These are phyloP conservation scores for Boletus rubescentipes DNA, from an alignment of 768 basidiomycete genomes.

Conservation along the genomic window DNA sequence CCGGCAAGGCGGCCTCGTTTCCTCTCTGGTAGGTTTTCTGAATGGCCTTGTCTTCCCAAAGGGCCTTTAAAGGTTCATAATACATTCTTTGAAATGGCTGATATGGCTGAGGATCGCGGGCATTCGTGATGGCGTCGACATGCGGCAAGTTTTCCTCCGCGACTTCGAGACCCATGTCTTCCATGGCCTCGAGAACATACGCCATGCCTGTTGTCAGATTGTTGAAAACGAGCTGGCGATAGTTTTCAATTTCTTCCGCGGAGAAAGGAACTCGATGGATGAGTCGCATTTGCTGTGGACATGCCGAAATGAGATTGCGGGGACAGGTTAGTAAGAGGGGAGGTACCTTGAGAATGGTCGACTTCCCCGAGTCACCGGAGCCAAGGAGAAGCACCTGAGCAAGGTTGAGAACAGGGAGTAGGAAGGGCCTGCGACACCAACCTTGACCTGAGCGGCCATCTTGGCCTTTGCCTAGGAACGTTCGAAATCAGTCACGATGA, in stretches of 20 bases:
- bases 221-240: constrained; percentile 89
- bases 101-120: constrained; percentile 71
- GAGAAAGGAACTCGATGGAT: constrained; percentile 90
- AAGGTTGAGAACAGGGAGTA: neutral
- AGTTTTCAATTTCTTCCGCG: constrained; percentile 78
- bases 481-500: neutral
- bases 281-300: constrained; percentile 86
- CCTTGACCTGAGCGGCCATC: constrained; percentile 76
- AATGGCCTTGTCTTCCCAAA: constrained; percentile 80
- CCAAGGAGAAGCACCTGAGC: constrained; percentile 81
- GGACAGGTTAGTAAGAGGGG: neutral
- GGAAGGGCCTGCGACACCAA: constrained; percentile 23
- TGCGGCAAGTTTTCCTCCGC: constrained; percentile 56
- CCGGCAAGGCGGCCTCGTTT: constrained; percentile 89
- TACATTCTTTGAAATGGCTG: constrained; percentile 76
- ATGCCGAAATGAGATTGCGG: neutral
- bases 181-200: constrained; percentile 83
- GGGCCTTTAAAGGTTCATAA: constrained; percentile 59
- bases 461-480: constrained; percentile 64
- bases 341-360: constrained; percentile 80
- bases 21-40: constrained; percentile 77
- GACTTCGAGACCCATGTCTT: constrained; percentile 81
- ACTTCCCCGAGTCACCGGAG: constrained; percentile 93
- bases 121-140: constrained; percentile 63
- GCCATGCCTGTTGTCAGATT: constrained; percentile 88